phyloP scores from a whole-genome alignment of 2,329 filamentous ascomycete genomes.

The Ophiostoma angusticollis region DNA sequence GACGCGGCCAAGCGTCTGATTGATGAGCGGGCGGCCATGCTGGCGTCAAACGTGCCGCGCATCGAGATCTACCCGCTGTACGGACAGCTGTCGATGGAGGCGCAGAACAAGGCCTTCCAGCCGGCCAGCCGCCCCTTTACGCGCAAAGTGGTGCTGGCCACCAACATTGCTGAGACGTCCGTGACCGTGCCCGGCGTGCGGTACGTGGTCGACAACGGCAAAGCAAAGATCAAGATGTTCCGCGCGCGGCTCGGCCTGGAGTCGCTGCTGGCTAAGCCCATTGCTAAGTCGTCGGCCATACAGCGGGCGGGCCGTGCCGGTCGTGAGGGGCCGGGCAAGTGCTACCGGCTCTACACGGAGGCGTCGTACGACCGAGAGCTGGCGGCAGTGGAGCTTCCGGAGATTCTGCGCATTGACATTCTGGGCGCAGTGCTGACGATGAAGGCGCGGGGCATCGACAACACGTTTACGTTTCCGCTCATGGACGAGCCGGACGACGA shows the following conservation, averaged over 20 bases:
- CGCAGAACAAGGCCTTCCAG: conserved; percentile 76
- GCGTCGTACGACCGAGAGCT: conserved; percentile 57
- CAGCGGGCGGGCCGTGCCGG: conserved; percentile 87
- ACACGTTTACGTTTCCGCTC: conserved; percentile 72
- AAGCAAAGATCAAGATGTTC: conserved; percentile 89
- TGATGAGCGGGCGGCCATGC: conserved; percentile 60
- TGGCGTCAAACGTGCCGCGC: conserved; percentile 64
- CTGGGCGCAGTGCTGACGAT: conserved; percentile 79
- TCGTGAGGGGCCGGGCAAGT: conserved; percentile 81
- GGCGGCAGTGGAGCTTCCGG: conserved; percentile 59
- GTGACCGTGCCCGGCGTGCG: conserved; percentile 89
- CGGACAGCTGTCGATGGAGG: conserved; percentile 74
- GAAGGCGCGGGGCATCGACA: conserved; percentile 78
- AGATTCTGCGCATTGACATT: conserved; percentile 84
- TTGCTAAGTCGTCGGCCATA: conserved; percentile 86
- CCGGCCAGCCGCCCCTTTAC: conserved; percentile 59
- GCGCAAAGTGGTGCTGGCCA: conserved; percentile 81
- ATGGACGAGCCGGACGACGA: conserved; percentile 70
- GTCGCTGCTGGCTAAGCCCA: conserved; percentile 77
- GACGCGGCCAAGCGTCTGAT: conserved; percentile 69
- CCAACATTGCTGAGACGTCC: conserved; percentile 97
- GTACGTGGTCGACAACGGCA: conserved; percentile 84
- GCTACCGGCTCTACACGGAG: conserved; percentile 79
- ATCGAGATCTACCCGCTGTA: conserved; percentile 68
- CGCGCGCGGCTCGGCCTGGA: conserved; percentile 75